Evolutionary conservation across 495 filamentous ascomycete species (phyloP), one percentile per base, ranked within the genome.

Genomic region (Physcia stellaris): DNA sequence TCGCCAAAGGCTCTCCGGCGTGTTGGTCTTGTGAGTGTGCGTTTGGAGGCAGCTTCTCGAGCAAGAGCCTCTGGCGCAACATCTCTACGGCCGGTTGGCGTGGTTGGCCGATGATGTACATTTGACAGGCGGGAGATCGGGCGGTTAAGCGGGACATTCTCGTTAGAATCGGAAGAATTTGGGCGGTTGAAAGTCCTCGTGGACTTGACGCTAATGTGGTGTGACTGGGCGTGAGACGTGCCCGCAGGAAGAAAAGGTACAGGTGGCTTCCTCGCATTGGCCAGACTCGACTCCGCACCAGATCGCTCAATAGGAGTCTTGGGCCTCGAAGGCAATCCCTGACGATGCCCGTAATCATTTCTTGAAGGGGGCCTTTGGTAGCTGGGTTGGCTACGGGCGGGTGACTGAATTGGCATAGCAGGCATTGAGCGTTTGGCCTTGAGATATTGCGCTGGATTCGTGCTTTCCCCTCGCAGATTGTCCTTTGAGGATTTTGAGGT

Each of bases 381-480:
- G 30, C 50, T 27, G 30, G 52, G 21, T 33, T 47, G 40, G 22
- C 49, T 32, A 42, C 61, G 62, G 24, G 64, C 40, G 15, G 54
- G 36, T 21, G 61, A 66, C 22, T 59, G 48, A 37, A 62, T 63
- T 35, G 82, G 70, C 62, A 94, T 80, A 18, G 71, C 75, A 18
- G 90, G 86, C 59, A 92, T 70, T 5, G 92, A 96, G 35, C 86
- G 75, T 62, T 96, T 96, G 20, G 84, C 62, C 53, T 77, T 78
- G 24, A 96, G 64, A 21, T 84, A 59, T 45, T 90, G 82, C 18
- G 79, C 71, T 51, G 64, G 76, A 11, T 79, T 79, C 10, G 80
- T 79, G 20, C 76, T 80, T 46, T 83, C 78, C 32, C 52, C 59
- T 27, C 62, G 58, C 17, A 71, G 54, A 15, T 61, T 57, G 16